These are phyloP conservation scores for Saccharomycopsis javanensis DNA, from an alignment of 805 yeast species.

Conservation along the genomic window DNA sequence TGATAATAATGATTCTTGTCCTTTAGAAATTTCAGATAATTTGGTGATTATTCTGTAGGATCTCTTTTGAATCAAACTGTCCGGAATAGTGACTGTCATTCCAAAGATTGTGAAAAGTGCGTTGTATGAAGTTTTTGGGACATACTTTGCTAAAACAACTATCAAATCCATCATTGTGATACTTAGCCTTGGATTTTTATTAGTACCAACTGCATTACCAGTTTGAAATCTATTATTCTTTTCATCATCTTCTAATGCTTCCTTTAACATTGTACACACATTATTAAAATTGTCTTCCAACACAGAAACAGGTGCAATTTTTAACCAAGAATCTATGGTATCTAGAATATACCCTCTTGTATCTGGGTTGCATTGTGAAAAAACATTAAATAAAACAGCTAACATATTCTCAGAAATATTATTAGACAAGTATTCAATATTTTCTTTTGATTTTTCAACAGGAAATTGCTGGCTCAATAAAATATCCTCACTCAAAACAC, in stretches of 20 bases:
- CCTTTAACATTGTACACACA: slow-evolving; percentile 69
- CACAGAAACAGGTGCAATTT: slow-evolving; percentile 58
- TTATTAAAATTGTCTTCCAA: slow-evolving; percentile 71
- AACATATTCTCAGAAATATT: slow-evolving; percentile 62
- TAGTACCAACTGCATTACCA: slow-evolving; percentile 25
- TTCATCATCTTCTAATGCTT: slow-evolving; percentile 50
- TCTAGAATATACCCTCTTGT: slow-evolving; percentile 79
- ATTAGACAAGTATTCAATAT: slow-evolving; percentile 51
- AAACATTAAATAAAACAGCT: slow-evolving; percentile 85
- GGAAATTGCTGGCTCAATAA: slow-evolving; percentile 56
- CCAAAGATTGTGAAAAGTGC: slow-evolving; percentile 75
- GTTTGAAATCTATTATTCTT: slow-evolving; percentile 26
- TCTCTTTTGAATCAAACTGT: slow-evolving; percentile 76
- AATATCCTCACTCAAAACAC: slow-evolving; percentile 48
- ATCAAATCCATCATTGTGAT: slow-evolving; percentile 87
- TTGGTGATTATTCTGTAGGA: slow-evolving; percentile 70
- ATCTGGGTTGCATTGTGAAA: slow-evolving; percentile 78
- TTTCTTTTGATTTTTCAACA: slow-evolving; percentile 40
- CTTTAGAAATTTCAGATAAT: slow-evolving; percentile 59
- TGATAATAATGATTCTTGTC: slow-evolving; percentile 41
- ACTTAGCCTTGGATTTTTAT: slow-evolving; percentile 42
- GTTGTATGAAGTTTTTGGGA: slow-evolving; percentile 59
- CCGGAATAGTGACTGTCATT: slow-evolving; percentile 47
- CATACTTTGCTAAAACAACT: slow-evolving; percentile 77
- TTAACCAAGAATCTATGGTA: slow-evolving; percentile 72